Evolutionary conservation across 208 protist genomes (phyloP).

Genomic region (Leishmania martiniquensis): DNA sequence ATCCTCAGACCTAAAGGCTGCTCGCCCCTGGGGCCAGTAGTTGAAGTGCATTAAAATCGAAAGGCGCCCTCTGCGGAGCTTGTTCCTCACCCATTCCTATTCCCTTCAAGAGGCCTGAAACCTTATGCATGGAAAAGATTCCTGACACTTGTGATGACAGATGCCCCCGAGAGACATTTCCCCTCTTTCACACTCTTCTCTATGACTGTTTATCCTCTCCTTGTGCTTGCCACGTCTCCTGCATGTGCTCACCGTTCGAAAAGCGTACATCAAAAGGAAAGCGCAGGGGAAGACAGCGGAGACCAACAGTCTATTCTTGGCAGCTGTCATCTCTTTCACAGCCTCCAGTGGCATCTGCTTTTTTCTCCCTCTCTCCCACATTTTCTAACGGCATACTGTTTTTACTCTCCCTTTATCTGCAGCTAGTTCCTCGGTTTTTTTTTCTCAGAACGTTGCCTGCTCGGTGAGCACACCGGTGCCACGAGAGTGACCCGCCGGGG

Average conservation of each 20-base stretch:
- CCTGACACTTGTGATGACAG: not conserved
- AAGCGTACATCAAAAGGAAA: not conserved
- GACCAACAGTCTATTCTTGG: not conserved
- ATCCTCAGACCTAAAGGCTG: not conserved
- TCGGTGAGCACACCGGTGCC: not conserved
- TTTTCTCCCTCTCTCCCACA: slow-evolving; percentile 2
- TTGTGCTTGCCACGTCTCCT: not conserved
- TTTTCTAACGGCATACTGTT: slow-evolving; percentile 18
- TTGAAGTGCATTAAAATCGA: not conserved
- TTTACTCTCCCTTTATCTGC: not conserved
- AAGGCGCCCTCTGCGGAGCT: not conserved
- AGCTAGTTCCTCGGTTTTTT: slow-evolving; percentile 2
- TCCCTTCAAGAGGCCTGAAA: too few relatives aligned
- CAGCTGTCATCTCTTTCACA: not conserved
- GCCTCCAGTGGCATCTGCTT: not conserved
- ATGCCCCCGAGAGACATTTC: not conserved
- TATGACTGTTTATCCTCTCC: not conserved
- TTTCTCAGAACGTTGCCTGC: not conserved
- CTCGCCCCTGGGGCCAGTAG: not conserved
- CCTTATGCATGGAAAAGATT: not conserved
- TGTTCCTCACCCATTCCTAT: not conserved
- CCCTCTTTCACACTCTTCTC: not conserved
- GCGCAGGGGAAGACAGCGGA: not conserved
- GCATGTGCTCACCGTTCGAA: not conserved
- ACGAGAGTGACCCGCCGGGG: not conserved